Percentiles rank a stretch among this genome's conserved stretches.
Conservation (phyloP, 73 alveolate species). For the Paramecium caudatum region DNA sequence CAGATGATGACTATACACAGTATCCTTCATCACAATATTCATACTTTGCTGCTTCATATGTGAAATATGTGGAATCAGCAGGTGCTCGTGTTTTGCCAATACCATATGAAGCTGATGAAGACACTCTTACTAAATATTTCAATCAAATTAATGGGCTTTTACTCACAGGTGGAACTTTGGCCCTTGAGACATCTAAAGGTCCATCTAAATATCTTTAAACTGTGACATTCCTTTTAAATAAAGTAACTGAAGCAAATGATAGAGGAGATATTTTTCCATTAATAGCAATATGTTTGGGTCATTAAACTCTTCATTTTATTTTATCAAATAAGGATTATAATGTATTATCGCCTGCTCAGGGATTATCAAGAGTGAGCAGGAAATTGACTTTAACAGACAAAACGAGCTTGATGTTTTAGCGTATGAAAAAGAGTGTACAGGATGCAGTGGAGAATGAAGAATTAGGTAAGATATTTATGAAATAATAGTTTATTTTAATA, state of each 20-base stretch:
- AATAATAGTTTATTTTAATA: not conserved
- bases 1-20: conserved; percentile 60
- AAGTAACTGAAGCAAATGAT: conserved; percentile 74
- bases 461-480: not conserved
- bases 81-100: conserved; percentile 86
- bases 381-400: conserved; percentile 4
- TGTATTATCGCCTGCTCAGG: conserved; percentile 2
- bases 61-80: conserved; percentile 78
- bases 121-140: conserved; percentile 6
- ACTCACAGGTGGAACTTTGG: conserved; percentile 69
- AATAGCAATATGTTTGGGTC: conserved; percentile 82
- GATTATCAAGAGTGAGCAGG: not conserved
- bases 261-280: conserved; percentile 79
- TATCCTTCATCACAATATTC: conserved; percentile 66
- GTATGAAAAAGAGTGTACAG: not conserved
- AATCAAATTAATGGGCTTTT: conserved; percentile 65
- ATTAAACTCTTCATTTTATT: conserved; percentile 72
- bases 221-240: conserved; percentile 48
- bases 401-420: not conserved
- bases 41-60: conserved; percentile 81
- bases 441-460: not conserved
- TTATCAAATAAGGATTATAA: conserved; percentile 46
- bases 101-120: conserved; percentile 70
- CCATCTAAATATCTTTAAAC: conserved; percentile 59
- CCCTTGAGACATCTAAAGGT: not conserved